Evolutionary conservation across 352 stramenopile species (phyloP).

Genomic region (Elongisporangium senticosum): DNA sequence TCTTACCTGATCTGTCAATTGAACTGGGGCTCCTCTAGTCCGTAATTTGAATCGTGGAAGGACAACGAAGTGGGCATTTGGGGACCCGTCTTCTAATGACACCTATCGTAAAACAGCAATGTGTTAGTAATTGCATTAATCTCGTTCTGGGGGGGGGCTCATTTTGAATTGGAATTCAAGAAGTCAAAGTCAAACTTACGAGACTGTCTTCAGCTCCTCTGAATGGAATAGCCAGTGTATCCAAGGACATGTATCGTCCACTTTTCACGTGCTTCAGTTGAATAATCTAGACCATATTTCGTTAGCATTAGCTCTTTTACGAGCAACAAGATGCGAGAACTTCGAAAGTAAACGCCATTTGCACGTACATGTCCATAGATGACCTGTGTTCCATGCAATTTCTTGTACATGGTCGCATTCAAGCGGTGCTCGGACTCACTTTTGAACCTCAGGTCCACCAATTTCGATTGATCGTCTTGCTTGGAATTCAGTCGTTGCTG

Average conservation of each 20-base stretch:
- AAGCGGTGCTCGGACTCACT: conserved; percentile 56
- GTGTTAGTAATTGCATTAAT: not conserved
- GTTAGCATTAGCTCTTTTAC: not conserved
- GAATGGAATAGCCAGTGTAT: conserved; percentile 35
- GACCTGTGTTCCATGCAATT: conserved; percentile 48
- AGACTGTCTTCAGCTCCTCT: conserved; percentile 45
- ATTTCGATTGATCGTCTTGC: conserved; percentile 16
- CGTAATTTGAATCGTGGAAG: conserved; percentile 62
- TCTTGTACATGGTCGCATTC: conserved; percentile 72
- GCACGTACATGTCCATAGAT: conserved; percentile 55
- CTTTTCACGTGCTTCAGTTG: conserved; percentile 62
- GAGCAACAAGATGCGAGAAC: not conserved
- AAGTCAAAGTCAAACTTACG: conserved; percentile 18
- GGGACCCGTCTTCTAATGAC: conserved; percentile 36
- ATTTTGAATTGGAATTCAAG: not conserved
- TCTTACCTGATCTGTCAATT: conserved; percentile 58
- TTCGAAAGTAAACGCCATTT: not conserved
- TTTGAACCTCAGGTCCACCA: conserved; percentile 61
- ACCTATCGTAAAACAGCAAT: conserved; percentile 24
- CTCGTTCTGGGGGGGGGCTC: not conserved
- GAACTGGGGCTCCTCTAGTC: conserved; percentile 53
- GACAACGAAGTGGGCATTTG: conserved; percentile 42
- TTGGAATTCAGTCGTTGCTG: conserved; percentile 3
- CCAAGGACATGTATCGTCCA: conserved; percentile 48
- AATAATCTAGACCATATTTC: conserved; percentile 26